These are phyloP conservation scores for Petunia axillaris DNA, from an alignment of 257 asterid species.

Conservation along the genomic window DNA sequence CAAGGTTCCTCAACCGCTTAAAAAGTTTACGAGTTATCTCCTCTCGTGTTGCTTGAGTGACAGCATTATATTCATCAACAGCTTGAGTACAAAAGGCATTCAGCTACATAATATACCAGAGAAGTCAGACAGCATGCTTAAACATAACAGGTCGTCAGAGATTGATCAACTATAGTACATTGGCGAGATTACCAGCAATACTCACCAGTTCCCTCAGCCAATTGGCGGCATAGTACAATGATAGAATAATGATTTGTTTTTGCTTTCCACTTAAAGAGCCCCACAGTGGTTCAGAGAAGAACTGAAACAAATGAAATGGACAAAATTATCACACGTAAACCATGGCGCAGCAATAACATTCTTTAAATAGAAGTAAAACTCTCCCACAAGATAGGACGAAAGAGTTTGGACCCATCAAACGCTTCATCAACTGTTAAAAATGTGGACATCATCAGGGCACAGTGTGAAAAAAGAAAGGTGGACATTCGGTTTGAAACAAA, in stretches of 20 bases:
- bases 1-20: conserved; percentile 78
- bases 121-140: conserved; percentile 28
- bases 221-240: conserved; percentile 80
- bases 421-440: too few relatives aligned
- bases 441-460: too few relatives aligned
- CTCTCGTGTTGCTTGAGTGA: conserved; percentile 72
- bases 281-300: conserved; percentile 57
- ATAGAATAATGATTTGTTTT: conserved; percentile 64
- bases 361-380: background rate
- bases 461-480: too few relatives aligned
- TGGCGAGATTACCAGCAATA: conserved; percentile 18
- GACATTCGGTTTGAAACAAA: too few relatives aligned
- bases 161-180: background rate
- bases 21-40: conserved; percentile 64
- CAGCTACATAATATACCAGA: conserved; percentile 52
- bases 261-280: conserved; percentile 67
- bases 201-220: conserved; percentile 89
- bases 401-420: background rate
- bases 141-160: background rate
- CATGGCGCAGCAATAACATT: conserved; percentile 27
- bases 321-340: conserved; percentile 34
- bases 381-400: background rate
- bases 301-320: conserved; percentile 49
- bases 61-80: conserved; percentile 49
- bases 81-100: conserved; percentile 79